phyloP scores from a whole-genome alignment of 345 rosid genomes.

The Limnanthes douglasii region DNA sequence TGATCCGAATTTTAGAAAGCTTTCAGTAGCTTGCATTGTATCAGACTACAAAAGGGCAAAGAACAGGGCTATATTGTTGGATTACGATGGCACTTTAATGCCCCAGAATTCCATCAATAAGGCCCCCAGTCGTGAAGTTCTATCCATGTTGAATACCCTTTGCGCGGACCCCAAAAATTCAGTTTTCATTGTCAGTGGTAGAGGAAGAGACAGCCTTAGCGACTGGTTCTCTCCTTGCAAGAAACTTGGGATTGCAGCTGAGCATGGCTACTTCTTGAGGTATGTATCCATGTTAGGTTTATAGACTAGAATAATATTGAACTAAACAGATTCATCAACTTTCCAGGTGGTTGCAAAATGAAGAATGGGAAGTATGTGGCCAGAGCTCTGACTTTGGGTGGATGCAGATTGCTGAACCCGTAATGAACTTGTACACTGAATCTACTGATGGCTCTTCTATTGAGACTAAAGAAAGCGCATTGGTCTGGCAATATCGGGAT shows the following conservation, averaged over 20 bases:
- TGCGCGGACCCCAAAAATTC: conserved; percentile 19
- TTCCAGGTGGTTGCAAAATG: conserved; percentile 17
- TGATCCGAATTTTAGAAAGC: conserved; percentile 24
- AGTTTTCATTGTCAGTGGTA: conserved; percentile 21
- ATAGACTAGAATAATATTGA: neutral
- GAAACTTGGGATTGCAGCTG: conserved; percentile 23
- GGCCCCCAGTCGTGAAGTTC: conserved; percentile 24
- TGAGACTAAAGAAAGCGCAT: conserved; percentile 21
- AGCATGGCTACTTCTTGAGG: conserved; percentile 23
- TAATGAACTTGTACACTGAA: conserved; percentile 23
- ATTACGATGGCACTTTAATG: conserved; percentile 24
- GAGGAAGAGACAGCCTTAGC: conserved; percentile 24
- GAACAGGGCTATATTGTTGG: conserved; percentile 22
- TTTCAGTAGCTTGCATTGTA: conserved; percentile 22
- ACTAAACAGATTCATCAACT: neutral
- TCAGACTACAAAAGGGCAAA: conserved; percentile 23
- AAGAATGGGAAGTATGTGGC: conserved; percentile 28
- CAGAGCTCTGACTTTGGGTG: conserved; percentile 21
- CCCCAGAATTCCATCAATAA: conserved; percentile 22
- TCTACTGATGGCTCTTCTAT: conserved; percentile 22
- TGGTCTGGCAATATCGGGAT: conserved; percentile 26
- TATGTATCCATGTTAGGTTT: conserved; percentile 1
- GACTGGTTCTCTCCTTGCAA: conserved; percentile 20
- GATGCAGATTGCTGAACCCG: conserved; percentile 26
- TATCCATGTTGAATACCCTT: conserved; percentile 13